Evolutionary conservation across 768 basidiomycete genomes (phyloP).

Genomic region (Fistulinella prunicolor): DNA sequence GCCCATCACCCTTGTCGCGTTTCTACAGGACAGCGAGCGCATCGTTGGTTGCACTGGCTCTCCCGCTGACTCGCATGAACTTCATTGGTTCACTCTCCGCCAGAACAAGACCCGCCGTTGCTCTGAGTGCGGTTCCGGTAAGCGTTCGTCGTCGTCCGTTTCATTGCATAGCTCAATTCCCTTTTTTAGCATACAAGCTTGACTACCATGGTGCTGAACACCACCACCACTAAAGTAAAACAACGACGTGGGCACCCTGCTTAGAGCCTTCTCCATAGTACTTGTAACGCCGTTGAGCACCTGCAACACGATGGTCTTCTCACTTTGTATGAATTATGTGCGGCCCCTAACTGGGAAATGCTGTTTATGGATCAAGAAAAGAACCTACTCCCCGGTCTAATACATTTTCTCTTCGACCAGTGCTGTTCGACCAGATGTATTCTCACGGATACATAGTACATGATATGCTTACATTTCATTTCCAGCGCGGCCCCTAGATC

Average conservation of each 20-base stretch:
- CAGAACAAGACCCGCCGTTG: conserved; percentile 75
- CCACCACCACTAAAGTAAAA: conserved; percentile 42
- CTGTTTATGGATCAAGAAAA: neutral
- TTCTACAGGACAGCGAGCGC: conserved; percentile 67
- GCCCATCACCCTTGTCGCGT: conserved; percentile 1
- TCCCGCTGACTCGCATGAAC: conserved; percentile 94
- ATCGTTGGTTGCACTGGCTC: conserved; percentile 92
- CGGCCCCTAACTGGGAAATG: neutral
- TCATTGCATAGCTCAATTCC: conserved; percentile 4
- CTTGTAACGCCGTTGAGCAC: conserved; percentile 11
- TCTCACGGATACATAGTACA: no score
- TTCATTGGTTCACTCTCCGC: conserved; percentile 75
- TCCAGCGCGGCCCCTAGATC: no score
- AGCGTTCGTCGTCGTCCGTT: conserved; percentile 25
- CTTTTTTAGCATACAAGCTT: conserved; percentile 60
- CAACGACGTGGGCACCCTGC: neutral
- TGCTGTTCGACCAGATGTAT: no score
- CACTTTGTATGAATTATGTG: neutral
- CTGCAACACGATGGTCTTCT: neutral
- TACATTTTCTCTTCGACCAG: no score
- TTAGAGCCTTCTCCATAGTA: conserved; percentile 16
- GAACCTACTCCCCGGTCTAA: no score
- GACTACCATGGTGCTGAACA: conserved; percentile 66
- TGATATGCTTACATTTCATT: no score
- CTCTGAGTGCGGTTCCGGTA: conserved; percentile 92